A percentile compares a stretch with the other conserved stretches of the same genome.
These are phyloP conservation scores for Epichloe glyceriae DNA, from an alignment of 2,329 filamentous ascomycete species.

Conservation along the genomic window DNA sequence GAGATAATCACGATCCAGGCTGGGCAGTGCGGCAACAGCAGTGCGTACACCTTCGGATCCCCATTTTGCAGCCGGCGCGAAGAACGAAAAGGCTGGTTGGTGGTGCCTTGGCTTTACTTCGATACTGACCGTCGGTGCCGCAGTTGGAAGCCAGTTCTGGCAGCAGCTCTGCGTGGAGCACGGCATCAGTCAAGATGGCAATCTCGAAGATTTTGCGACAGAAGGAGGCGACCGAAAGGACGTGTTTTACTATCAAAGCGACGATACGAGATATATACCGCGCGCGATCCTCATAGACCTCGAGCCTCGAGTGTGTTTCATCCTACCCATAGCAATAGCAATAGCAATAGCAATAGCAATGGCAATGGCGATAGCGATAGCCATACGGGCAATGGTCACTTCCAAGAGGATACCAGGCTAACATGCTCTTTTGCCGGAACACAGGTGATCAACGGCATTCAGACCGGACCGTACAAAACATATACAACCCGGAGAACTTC, in stretches of 20 bases:
- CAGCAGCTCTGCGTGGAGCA: conserved; percentile 97
- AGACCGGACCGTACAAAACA: conserved; percentile 93
- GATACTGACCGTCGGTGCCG: not conserved
- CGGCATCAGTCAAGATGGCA: conserved; percentile 93
- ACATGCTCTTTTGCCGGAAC: not conserved
- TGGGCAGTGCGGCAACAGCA: conserved; percentile 98
- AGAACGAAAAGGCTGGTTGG: not conserved
- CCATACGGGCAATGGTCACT: not conserved
- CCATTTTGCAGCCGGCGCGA: no score
- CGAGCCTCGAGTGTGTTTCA: conserved; percentile 61
- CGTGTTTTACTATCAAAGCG: conserved; percentile 98
- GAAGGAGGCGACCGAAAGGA: conserved; percentile 97
- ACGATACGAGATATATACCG: conserved; percentile 96
- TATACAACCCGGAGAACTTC: conserved; percentile 99
- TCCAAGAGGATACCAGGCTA: not conserved
- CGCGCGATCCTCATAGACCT: conserved; percentile 90
- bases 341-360: no score
- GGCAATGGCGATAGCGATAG: no score
- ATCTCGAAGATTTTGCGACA: conserved; percentile 93
- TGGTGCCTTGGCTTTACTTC: not conserved
- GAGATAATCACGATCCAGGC: conserved; percentile 99
- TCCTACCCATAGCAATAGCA: not conserved
- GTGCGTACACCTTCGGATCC: conserved; percentile 40
- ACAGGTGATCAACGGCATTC: conserved; percentile 77
- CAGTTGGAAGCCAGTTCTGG: conserved; percentile 97